Evolutionary conservation across 1,284 basidiomycete genomes (phyloP), one percentile per base, ranked within the genome.

Genomic region (Cryptococcus sp.): DNA sequence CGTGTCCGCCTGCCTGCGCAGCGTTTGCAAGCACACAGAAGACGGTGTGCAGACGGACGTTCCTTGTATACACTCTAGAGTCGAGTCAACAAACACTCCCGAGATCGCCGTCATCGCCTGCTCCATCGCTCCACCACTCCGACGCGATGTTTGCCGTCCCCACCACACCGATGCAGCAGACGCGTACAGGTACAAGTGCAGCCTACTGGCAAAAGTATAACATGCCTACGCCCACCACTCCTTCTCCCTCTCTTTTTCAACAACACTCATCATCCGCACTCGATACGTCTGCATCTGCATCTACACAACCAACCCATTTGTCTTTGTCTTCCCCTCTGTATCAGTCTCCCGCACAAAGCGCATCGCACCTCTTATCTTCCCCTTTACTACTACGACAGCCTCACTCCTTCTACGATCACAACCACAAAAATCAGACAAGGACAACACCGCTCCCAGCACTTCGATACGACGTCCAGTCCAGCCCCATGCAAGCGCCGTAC

Each of bases 181-280:
- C 49, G 48, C 54, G 58, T 42, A 19, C 49, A 13, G 43, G 52
- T 42, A 57, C 54, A 30, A 10, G 10, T 30, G 10, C 27, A 35
- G 7, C 8, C 30, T 13, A 8, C 50, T 67, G 63, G 64, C 59
- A 55, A 48, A 63, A 61, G 54, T 70, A 70, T 70, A 70, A 58
- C 52, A 64, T 35, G 20, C 50, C 53, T 39, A 46, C 51, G 42
- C 42, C 22, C 50, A 43, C 47, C 54, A 35, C 57, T 49, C 59
- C 61, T 25, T 53, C 50, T 43, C 52, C 49, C 39, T 47, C 46
- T 47, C 55, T 51, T 25, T 35, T 41, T 47, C 55, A 53, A 61
- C 56, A 55, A 49, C 60, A 51, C 50, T 53, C 57, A 50, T 30
- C 42, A 20, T 27, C 57, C 25, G 52, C 46, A 52, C 45, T 47